Percentiles rank a stretch among this genome's conserved stretches.
These are phyloP conservation scores for Didymellaceae sp. DNA, from an alignment of 2,329 filamentous ascomycete genomes.

Conservation along the genomic window DNA sequence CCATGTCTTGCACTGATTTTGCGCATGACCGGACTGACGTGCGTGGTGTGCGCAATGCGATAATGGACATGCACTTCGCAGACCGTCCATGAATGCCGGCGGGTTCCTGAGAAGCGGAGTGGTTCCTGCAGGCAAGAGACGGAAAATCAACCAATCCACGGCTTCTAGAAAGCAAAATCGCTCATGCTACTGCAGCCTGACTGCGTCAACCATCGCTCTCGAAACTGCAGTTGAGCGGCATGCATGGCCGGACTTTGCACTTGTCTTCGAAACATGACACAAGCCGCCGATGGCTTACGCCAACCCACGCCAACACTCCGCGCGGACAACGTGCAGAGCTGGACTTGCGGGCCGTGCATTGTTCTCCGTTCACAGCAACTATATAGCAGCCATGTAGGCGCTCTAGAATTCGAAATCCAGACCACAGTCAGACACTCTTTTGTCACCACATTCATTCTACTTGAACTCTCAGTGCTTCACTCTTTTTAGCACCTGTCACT, in stretches of 20 bases:
- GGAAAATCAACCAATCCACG: slow-evolving; percentile 8
- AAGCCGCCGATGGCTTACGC: slow-evolving; percentile 18
- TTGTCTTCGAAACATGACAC: slow-evolving; percentile 15
- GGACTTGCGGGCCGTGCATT: slow-evolving; percentile 20
- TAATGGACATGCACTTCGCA: slow-evolving; percentile 3
- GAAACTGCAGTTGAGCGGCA: slow-evolving; percentile 15
- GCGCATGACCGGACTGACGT: slow-evolving; percentile 8
- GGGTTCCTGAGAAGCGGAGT: slow-evolving; percentile 6
- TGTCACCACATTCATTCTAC: slow-evolving; percentile 14
- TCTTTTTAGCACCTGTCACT: slow-evolving; percentile 18
- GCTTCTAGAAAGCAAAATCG: slow-evolving; percentile 8
- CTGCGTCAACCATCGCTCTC: slow-evolving; percentile 9
- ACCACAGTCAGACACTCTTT: slow-evolving; percentile 19
- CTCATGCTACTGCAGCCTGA: slow-evolving; percentile 17
- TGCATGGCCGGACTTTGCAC: slow-evolving; percentile 18
- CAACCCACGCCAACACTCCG: slow-evolving; percentile 15
- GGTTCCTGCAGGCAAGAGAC: slow-evolving; percentile 16
- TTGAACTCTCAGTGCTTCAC: slow-evolving; percentile 12
- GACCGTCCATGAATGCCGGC: slow-evolving; percentile 7
- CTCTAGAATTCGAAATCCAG: slow-evolving; percentile 7
- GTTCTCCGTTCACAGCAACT: slow-evolving; percentile 14
- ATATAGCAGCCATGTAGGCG: slow-evolving; percentile 15
- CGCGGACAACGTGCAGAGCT: slow-evolving; percentile 19
- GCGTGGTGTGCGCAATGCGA: slow-evolving; percentile 6
- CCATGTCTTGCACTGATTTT: slow-evolving; percentile 12